Base-by-base conservation (phyloP, 2,329 filamentous ascomycete genomes). In the Elsinoe necatrix region DNA sequence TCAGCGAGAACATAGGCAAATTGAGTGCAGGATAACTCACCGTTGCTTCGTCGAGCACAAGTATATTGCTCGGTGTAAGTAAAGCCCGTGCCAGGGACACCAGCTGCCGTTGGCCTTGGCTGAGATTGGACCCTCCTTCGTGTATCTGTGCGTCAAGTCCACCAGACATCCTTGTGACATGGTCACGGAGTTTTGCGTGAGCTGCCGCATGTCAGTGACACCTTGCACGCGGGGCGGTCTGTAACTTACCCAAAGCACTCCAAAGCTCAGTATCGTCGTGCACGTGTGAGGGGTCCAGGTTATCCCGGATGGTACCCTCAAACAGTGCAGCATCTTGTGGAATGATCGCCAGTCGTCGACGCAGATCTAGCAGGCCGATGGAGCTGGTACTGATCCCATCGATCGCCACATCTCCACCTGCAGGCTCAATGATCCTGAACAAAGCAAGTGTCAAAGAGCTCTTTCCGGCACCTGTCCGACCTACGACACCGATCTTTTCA, bases 401-500 rank as follows among this genome's bases (percentile, higher is more conserved):
- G 66, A 98, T 95, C 64, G 83, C 87, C 64, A 98, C 93, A 65
- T 86, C 80, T 54, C 93, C 93, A 41, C 82, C 82, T 35, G 79
- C 81, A 1, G 91, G 83, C 73, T 98, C 95, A 61, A 98, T 97
- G 63, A 98, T 90, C 54, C 95, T 84, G 81, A 98, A 98, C 18
- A 98, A 77, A 1, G 93, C 85, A 60, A 98, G 78, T 0, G 93
- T 97, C 60, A 98, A 76, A 8, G 90, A 95, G 59, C 89, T 95
- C 76, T 98, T 98, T 67, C 93, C 93, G 29, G 93, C 93, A 55
- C 93, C 93, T 0, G 93, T 98, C 50, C 93, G 86, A 56, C 93
- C 93, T 29, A 98, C 93, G 9, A 98, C 91, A 59, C 93, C 93
- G 69, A 98, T 93, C 79, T 97, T 98, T 76, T 98, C 93, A 67